Conservation (phyloP, 2,329 filamentous ascomycete species). For the Colletotrichum sp. region DNA sequence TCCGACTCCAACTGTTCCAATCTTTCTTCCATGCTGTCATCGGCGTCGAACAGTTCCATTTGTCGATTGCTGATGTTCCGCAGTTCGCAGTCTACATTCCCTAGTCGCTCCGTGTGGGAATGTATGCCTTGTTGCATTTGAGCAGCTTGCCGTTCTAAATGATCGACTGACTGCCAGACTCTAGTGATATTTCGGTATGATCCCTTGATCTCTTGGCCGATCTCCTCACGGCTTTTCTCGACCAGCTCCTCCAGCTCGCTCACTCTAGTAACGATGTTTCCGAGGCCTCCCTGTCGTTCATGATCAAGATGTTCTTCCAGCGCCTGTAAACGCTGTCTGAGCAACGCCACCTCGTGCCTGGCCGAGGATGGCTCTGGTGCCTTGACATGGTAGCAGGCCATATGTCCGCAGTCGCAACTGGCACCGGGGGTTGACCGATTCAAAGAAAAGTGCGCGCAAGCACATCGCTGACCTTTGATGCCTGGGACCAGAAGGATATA, state of each 20-base stretch:
- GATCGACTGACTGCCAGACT: slow-evolving; percentile 57
- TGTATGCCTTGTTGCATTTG: slow-evolving; percentile 40
- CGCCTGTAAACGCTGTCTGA: slow-evolving; percentile 49
- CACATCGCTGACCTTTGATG: slow-evolving; percentile 63
- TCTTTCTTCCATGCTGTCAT: slow-evolving; percentile 59
- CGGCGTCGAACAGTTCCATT: slow-evolving; percentile 54
- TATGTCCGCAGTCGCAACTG: slow-evolving; percentile 63
- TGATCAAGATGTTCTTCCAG: slow-evolving; percentile 49
- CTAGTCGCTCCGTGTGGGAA: slow-evolving; percentile 45
- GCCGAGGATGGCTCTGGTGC: slow-evolving; percentile 49
- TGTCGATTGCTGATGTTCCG: slow-evolving; percentile 53
- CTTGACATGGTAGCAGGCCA: slow-evolving; percentile 63
- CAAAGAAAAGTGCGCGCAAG: slow-evolving; percentile 61
- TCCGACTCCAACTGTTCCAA: slow-evolving; percentile 54
- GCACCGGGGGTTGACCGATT: slow-evolving; percentile 59
- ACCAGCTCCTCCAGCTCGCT: slow-evolving; percentile 59
- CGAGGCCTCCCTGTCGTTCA: slow-evolving; percentile 40
- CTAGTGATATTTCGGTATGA: slow-evolving; percentile 60
- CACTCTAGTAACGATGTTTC: slow-evolving; percentile 47
- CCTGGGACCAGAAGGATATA: slow-evolving; percentile 63
- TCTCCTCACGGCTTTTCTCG: slow-evolving; percentile 57
- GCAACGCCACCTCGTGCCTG: slow-evolving; percentile 51
- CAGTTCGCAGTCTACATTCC: slow-evolving; percentile 44
- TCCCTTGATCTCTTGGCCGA: slow-evolving; percentile 57
- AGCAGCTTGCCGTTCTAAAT: slow-evolving; percentile 44